Base-by-base conservation (phyloP, 345 rosid genomes). In the Bruguiera sexangula region DNA sequence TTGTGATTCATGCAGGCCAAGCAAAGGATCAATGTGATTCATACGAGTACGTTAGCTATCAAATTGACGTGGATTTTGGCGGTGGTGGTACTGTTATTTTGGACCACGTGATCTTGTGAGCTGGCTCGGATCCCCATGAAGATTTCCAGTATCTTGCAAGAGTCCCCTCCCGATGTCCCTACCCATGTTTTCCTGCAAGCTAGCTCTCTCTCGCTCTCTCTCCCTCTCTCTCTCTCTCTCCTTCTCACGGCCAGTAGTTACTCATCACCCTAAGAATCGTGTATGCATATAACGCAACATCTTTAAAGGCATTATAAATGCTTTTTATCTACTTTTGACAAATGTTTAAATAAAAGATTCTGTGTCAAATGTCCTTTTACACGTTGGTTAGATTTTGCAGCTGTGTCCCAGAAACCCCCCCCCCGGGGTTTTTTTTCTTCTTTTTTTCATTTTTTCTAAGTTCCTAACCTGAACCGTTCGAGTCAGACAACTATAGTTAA, bases 121-220 rank as follows among this genome's bases (percentile, higher is more conserved):
- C 29, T 65, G 81, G 78, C 62, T 80, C 80, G 48, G 78, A 87
- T 87, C 87, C 84, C 88, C 46, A 80, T 66, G 22, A 82, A 87
- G 86, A 85, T 85, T 70, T 74, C 46, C 69, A 67, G 74, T 73
- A 85, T 87, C 88, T 81, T 24, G 10, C 65, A 50, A 18, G 66
- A 31, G 75, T 72, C 60, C 67, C 60, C 69, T 54, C 63, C 3
- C 53, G 27, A 6, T 56, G 68, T 63, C 64, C 79, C 53, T 26
- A 53, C 59, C 73, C 48, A 57, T 65, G 65, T 56, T 50, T 60
- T 46, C 60, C 36, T 48, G 69, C 62, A 7, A 39, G 10, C 3
- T 26, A 36, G 16, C 71, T 54, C 37, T 60, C 67, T 50, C 64
- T 43, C 50, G 51, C 54, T 19, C 73, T 26, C 4, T 46, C 55